Percentiles rank a stretch among this genome's conserved stretches.
phyloP scores from a whole-genome alignment of 148 eudicot species.

The Vaccinium myrtillus region DNA sequence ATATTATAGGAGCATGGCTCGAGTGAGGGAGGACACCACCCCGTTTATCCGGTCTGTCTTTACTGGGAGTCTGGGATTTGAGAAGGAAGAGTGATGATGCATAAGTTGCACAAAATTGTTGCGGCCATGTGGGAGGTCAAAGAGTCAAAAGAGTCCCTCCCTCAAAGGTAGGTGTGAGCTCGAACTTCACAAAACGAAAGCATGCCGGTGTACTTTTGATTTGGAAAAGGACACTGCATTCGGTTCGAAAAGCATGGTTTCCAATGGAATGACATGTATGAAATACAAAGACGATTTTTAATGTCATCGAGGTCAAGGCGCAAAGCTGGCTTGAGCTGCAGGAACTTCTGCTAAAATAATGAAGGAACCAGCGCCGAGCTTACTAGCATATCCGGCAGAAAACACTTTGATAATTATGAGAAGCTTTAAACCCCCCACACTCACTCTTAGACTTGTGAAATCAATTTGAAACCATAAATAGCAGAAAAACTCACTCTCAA shows the following conservation, averaged over 20 bases:
- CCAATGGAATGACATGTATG: neutral
- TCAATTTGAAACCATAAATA: neutral
- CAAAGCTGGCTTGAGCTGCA: neutral
- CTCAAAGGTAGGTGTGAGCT: constrained; percentile 5
- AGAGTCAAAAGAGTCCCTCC: neutral
- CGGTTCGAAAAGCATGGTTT: neutral
- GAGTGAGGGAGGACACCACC: neutral
- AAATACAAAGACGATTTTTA: neutral
- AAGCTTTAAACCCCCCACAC: neutral
- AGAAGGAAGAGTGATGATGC: neutral
- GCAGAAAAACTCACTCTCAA: neutral
- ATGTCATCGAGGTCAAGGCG: neutral
- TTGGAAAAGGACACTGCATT: neutral
- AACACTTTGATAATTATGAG: neutral
- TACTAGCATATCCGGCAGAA: neutral
- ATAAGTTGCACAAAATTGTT: neutral
- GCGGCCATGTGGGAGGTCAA: neutral
- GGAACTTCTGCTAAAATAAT: neutral
- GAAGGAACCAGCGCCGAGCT: neutral
- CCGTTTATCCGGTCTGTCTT: neutral
- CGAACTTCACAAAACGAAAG: neutral
- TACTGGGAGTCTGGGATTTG: neutral
- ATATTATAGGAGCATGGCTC: neutral
- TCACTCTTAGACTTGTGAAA: neutral
- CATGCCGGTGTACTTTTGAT: neutral